Base-by-base conservation (phyloP, 2,329 filamentous ascomycete genomes). In the Beauveria sp. region DNA sequence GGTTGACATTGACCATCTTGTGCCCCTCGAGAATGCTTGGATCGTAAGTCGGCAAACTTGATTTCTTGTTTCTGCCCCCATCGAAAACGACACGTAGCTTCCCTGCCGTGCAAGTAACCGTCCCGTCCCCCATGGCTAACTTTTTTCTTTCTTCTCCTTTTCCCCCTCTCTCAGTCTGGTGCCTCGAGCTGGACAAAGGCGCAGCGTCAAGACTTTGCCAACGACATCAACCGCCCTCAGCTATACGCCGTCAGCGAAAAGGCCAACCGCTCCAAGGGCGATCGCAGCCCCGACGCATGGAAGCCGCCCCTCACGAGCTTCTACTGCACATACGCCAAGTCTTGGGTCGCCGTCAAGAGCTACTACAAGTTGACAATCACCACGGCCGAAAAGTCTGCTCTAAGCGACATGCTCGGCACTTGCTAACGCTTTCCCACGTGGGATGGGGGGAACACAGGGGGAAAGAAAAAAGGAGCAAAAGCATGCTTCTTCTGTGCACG, bases 1-100 rank as follows among this genome's bases (percentile, higher is more conserved):
- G 66, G 72, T 94, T 1, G 89, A 93, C 66, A 93, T 94, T 63
- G 91, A 94, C 71, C 91, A 94, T 71, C 80, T 94, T 75, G 89
- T 96, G 3, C 90, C 91, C 1, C 72, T 96, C 63, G 87, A 87
- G 70, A 91, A 92, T 69, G 89, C 90, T 5, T 93, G 89, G 90
- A 85, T 88, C 63, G 83, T 86, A 66, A 68, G 79, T 73, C 34
- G 34, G 4, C 34, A 34, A 34, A 43, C 3, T 48, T 3, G 26
- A 14, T n/a, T 46, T 55, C 14, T 18, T 37, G 37, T 43, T 43
- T 37, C 34, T 34, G 34, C 12, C n/a, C n/a, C 26, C 61, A 46
- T 20, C 7, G 14, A 16, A 34, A 14, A 34, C 34, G 34, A 14
- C 10, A 34, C 12, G 6, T 2, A 53, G 30, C 30, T 14, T 37